A percentile compares a stretch with the other conserved stretches of the same genome.
These are phyloP conservation scores for Senecio squalidus DNA, from an alignment of 140 eudicot genomes.

Conservation along the genomic window DNA sequence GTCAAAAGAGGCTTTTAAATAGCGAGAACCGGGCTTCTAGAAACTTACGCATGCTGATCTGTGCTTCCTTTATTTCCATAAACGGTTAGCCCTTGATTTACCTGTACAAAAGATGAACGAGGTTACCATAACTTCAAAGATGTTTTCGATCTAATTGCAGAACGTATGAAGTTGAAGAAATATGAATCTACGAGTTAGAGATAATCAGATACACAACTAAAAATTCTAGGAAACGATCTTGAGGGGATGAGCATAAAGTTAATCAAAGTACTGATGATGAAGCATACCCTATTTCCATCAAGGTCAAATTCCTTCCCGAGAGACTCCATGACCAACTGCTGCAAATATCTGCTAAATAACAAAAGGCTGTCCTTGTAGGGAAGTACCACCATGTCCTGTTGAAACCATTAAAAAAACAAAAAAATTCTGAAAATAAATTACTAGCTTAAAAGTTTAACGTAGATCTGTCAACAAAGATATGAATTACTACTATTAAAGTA, in stretches of 20 bases:
- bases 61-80: conserved; percentile 98
- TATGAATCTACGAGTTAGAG: no score
- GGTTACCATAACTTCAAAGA: background rate
- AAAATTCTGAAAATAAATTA: background rate
- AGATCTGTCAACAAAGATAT: background rate
- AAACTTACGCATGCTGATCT: conserved; percentile 89
- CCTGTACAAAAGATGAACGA: conserved; percentile 35
- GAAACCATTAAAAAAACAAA: conserved; percentile 13
- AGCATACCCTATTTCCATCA: conserved; percentile 78
- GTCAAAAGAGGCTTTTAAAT: background rate
- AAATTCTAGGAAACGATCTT: background rate
- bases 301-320: conserved; percentile 99
- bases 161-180: no score
- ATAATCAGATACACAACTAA: background rate
- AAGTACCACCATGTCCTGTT: conserved; percentile 99
- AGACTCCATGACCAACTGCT: conserved; percentile 99
- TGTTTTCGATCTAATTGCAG: background rate
- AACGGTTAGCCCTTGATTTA: conserved; percentile 89
- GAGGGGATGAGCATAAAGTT: background rate
- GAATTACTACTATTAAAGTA: conserved; percentile 3
- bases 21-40: background rate
- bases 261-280: background rate
- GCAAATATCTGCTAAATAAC: conserved; percentile 90
- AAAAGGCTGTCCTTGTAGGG: conserved; percentile 97
- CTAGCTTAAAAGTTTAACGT: background rate